These are phyloP conservation scores for Friedmanniomyces endolithicus DNA, from an alignment of 495 filamentous ascomycete species.

Conservation along the genomic window DNA sequence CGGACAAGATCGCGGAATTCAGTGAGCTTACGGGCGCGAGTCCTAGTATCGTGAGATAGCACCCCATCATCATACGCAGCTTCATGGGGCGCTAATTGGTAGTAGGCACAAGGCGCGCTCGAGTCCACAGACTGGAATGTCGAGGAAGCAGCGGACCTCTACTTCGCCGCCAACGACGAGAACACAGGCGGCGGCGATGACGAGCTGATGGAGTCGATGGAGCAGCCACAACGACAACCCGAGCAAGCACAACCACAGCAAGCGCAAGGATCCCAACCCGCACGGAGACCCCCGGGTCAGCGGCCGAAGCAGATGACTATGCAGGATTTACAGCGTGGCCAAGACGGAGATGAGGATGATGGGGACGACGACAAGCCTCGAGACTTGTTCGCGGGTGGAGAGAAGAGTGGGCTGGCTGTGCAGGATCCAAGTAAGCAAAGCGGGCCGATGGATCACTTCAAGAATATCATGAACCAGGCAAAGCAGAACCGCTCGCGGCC, in stretches of 20 bases:
- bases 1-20: constrained; percentile 61
- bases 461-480: constrained; percentile 73
- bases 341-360: constrained; percentile 11
- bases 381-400: constrained; percentile 86
- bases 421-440: constrained; percentile 58
- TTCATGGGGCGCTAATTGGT: neutral
- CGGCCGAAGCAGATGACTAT: neutral
- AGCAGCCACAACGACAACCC: too few species aligned
- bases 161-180: constrained; percentile 54
- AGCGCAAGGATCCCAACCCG: constrained; percentile 28
- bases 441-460: constrained; percentile 49
- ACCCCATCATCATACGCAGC: neutral
- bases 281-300: neutral
- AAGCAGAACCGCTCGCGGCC: constrained; percentile 56
- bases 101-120: constrained; percentile 52
- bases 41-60: constrained; percentile 46
- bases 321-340: neutral
- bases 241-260: constrained; percentile 1
- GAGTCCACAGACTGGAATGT: constrained; percentile 57
- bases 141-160: constrained; percentile 52
- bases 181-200: constrained; percentile 23
- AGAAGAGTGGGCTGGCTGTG: constrained; percentile 91
- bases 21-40: constrained; percentile 55
- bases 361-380: constrained; percentile 31
- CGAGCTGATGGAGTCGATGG: neutral